phyloP scores from a whole-genome alignment of 2,329 filamentous ascomycete species.

The Teratosphaeria viscida region DNA sequence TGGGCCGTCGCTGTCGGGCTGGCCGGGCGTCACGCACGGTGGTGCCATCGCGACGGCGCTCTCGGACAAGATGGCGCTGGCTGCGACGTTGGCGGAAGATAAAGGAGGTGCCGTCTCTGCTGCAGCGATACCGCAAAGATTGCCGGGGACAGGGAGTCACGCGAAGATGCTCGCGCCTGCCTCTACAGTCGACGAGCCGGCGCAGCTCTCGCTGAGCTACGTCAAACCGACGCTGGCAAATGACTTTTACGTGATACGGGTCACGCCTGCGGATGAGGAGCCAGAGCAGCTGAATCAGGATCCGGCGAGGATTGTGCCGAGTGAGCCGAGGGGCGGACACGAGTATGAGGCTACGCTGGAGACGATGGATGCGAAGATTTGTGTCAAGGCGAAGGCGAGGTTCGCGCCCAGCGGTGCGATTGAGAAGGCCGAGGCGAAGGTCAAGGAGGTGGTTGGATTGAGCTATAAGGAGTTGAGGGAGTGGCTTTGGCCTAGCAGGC shows the following conservation, averaged over 20 bases:
- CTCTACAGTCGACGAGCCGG: constrained; percentile 20
- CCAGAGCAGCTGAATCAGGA: constrained; percentile 11
- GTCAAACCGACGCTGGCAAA: constrained; percentile 48
- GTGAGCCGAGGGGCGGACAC: constrained; percentile 24
- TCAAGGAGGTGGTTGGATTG: constrained; percentile 7
- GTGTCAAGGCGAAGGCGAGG: constrained; percentile 41
- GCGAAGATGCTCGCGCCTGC: constrained; percentile 18
- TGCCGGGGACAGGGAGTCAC: constrained; percentile 22
- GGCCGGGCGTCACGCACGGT: constrained; percentile 63
- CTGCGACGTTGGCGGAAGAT: constrained; percentile 43
- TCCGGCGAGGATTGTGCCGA: constrained; percentile 17
- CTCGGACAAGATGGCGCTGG: constrained; percentile 59
- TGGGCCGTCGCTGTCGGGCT: constrained; percentile 54
- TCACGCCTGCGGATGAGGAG: constrained; percentile 25
- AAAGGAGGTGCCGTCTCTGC: constrained; percentile 6
- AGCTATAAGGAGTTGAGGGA: constrained; percentile 21
- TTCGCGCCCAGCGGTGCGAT: constrained; percentile 15
- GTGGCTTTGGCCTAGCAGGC: constrained; percentile 24
- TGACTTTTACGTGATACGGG: constrained; percentile 53
- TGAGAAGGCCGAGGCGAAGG: constrained; percentile 12
- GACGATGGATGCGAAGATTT: constrained; percentile 44
- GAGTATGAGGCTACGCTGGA: constrained; percentile 48
- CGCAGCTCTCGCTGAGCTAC: constrained; percentile 46
- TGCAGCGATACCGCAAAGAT: constrained; percentile 20
- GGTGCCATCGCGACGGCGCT: constrained; percentile 58